These are phyloP conservation scores for Saccharomyces paradoxus DNA, from an alignment of 805 yeast genomes.

Conservation along the genomic window DNA sequence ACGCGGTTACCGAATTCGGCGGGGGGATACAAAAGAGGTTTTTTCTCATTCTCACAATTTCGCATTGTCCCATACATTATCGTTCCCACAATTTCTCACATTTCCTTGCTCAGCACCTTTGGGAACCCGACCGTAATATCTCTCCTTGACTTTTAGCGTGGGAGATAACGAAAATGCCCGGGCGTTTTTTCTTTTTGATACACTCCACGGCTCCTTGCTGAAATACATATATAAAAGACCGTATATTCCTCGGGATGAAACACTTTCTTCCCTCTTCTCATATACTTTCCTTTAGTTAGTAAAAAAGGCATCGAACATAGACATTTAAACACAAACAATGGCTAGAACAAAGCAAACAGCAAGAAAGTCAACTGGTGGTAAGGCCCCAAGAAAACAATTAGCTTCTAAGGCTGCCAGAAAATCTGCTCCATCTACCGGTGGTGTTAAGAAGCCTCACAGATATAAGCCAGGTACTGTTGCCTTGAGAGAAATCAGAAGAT, in stretches of 20 bases:
- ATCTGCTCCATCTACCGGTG: slow-evolving; percentile 86
- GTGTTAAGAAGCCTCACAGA: slow-evolving; percentile 93
- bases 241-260: neutral
- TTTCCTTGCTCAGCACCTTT: slow-evolving; percentile 1
- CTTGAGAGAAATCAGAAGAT: slow-evolving; percentile 92
- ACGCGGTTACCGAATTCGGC: slow-evolving; percentile 6
- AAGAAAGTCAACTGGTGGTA: slow-evolving; percentile 93
- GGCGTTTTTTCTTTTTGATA: neutral
- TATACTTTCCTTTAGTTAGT: neutral
- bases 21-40: neutral
- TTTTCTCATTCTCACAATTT: slow-evolving; percentile 9
- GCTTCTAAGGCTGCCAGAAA: slow-evolving; percentile 92
- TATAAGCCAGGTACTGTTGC: slow-evolving; percentile 97
- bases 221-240: slow-evolving; percentile 3
- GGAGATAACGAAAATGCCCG: neutral
- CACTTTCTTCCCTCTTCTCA: neutral
- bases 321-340: slow-evolving; percentile 36
- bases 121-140: neutral
- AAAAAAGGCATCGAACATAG: neutral
- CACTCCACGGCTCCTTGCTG: neutral
- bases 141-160: neutral
- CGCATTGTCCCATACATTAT: slow-evolving; percentile 16
- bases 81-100: slow-evolving; percentile 17
- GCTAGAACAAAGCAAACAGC: slow-evolving; percentile 94
- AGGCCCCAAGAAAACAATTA: slow-evolving; percentile 89